Evolutionary conservation across 1,139 yeast species (phyloP), one percentile per base, ranked within the genome.

Genomic region (Kodamaea suecica): DNA sequence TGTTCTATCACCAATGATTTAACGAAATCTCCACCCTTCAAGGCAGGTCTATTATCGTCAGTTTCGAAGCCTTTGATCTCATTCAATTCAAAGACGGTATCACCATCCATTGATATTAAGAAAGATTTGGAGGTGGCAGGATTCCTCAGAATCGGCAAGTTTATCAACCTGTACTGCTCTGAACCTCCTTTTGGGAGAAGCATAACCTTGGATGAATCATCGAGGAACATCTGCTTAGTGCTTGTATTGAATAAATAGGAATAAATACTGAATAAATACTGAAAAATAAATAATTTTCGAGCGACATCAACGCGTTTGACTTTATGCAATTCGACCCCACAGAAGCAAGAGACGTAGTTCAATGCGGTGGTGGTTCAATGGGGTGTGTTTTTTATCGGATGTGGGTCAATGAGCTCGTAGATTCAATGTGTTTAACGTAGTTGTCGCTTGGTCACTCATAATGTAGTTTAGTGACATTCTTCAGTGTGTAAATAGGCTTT

Each of bases 1-100:
- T 30, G 13, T 43, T 69, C 75, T 26, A 67, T 51, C 4, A 70
- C 55, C 35, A 62, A 53, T 10, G 73, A 66, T 43, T 61, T 63
- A 6, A 63, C 66, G 1, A 65, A 54, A 14, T 44, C 53, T 0
- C 66, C 66, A 17, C 44, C 46, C 26, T 48, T 50, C 11, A 59
- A 49, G 28, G 37, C 17, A 30, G 52, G 43, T 20, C 40, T 26
- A n/a, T 30, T 35, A 19, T 33, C 20, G 17, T 34, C 23, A 4
- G 24, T 29, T 7, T 31, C 33, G 12, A 39, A 36, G 7, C 66
- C 69, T 26, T 53, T 53, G 20, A 69, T 49, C 36, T 57, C 58
- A 31, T 58, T 55, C 23, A 70, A 43, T 40, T 69, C 74, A 39
- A 52, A 65, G 5, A 67, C 31, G 2, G 31, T 13, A 3, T 26